phyloP scores from a whole-genome alignment of 2,329 filamentous ascomycete species.

The Venturia effusa region DNA sequence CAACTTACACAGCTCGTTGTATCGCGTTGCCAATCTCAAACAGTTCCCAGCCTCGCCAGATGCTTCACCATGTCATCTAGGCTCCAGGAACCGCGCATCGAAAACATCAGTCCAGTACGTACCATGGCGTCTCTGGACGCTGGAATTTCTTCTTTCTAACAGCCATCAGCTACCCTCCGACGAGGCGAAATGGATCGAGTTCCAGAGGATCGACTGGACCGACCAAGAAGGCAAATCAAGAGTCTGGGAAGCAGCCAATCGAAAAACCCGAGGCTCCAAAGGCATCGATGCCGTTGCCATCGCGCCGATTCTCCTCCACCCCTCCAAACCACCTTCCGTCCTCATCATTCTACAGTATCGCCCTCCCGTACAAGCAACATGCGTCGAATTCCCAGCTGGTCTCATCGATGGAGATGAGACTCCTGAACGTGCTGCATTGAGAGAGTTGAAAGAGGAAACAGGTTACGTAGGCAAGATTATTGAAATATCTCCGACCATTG shows the following conservation, averaged over 20 bases:
- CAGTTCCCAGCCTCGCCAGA: not conserved
- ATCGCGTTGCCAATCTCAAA: not conserved
- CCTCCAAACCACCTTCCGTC: constrained; percentile 17
- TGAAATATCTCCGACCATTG: constrained; percentile 30
- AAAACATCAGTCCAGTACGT: constrained; percentile 13
- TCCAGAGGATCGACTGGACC: constrained; percentile 43
- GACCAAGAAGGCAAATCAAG: constrained; percentile 50
- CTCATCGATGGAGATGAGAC: constrained; percentile 50
- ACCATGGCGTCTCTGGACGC: too few relatives aligned
- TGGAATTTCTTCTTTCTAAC: constrained; percentile 33
- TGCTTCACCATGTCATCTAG: constrained; percentile 24
- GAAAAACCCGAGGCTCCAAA: constrained; percentile 53
- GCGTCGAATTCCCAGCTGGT: constrained; percentile 53
- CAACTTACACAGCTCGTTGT: not conserved
- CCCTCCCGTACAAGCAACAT: constrained; percentile 46
- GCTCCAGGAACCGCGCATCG: constrained; percentile 37
- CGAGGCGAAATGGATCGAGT: constrained; percentile 47
- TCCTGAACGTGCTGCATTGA: constrained; percentile 45
- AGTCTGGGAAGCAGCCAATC: constrained; percentile 63
- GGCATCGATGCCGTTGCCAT: constrained; percentile 66
- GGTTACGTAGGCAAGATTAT: constrained; percentile 45
- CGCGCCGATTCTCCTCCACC: constrained; percentile 51
- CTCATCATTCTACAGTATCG: constrained; percentile 43
- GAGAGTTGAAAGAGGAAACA: constrained; percentile 54
- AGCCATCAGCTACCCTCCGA: constrained; percentile 28